Evolutionary conservation across 768 basidiomycete genomes (phyloP).

Genomic region (Boletus rex-veris): DNA sequence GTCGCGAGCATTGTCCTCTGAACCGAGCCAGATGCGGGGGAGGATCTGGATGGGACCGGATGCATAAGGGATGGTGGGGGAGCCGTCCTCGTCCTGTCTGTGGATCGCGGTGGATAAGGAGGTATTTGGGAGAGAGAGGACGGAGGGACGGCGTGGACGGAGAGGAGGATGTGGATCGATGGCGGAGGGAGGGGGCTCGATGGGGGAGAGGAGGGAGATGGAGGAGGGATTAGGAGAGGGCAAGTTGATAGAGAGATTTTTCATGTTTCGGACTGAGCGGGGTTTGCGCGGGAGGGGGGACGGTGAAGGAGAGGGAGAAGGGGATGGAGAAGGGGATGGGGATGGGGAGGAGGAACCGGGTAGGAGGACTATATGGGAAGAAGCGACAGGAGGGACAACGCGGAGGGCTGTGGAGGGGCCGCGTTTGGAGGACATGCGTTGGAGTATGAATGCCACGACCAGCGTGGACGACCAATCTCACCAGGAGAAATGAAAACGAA

Average conservation of each 20-base stretch:
- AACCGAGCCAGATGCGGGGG: constrained; percentile 85
- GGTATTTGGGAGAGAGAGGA: constrained; percentile 62
- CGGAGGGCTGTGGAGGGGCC: constrained; percentile 45
- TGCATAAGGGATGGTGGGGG: constrained; percentile 64
- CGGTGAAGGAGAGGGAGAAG: background rate
- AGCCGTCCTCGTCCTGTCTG: constrained; percentile 62
- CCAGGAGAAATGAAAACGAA: no score
- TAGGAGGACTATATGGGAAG: constrained; percentile 31
- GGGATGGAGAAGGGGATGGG: constrained; percentile 10
- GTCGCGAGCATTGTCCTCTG: constrained; percentile 88
- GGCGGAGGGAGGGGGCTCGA: constrained; percentile 28
- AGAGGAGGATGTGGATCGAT: constrained; percentile 20
- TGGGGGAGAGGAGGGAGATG: constrained; percentile 27
- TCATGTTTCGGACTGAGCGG: constrained; percentile 55
- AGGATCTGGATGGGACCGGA: constrained; percentile 83
- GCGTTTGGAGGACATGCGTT: constrained; percentile 20
- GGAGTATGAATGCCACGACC: constrained; percentile 33
- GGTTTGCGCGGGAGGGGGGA: background rate
- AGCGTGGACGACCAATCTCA: constrained; percentile 26
- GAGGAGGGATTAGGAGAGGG: constrained; percentile 24
- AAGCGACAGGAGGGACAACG: constrained; percentile 40
- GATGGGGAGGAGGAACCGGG: no score
- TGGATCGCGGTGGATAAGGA: constrained; percentile 51
- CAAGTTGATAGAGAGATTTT: constrained; percentile 69
- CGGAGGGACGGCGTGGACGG: constrained; percentile 61